Base-by-base conservation (phyloP, 2,329 filamentous ascomycete genomes). In the Myotisia sp. region DNA sequence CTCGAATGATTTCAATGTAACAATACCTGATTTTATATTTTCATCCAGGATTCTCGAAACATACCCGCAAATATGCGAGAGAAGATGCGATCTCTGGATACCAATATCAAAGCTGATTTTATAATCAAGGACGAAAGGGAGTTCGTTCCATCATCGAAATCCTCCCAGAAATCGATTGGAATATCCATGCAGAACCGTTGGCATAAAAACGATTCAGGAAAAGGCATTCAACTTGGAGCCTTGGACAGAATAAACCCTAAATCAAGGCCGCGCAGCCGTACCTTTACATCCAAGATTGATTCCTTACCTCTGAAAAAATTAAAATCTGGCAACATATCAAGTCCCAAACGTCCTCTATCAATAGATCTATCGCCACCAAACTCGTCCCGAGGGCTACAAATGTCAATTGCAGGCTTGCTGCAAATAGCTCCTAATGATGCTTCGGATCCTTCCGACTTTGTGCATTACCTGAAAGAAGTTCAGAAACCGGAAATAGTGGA, bases 101-200 rank as follows among this genome's bases (percentile, higher is more conserved):
- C 83, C 44, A 79, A 81, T 22, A 86, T 95, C 63, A 98, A 98
- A 60, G 82, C 85, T 52, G 86, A 95, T 51, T 92, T 98, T 48
- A 85, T 95, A 47, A 77, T 79, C 34, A 86, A 92, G 54, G 82
- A 81, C 23, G 29, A 41, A 19, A 76, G 68, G 57, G 63, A 52
- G 49, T 59, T 53, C 50, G 63, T 47, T 54, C 63, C 49, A 28
- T 44, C 50, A 4, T 40, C 33, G n/a, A 12, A 13, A 10, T 29
- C 27, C 7, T 29, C 26, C 12, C 27, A 23, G 5, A 36, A 36
- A 26, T 29, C 50, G 23, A 43, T 45, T 8, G 33, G 33, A 2
- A 22, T 30, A 5, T 29, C 26, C 16, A 27, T 22, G 13, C 19
- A 34, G 8, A 17, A 34, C 17, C 29, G 62, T 57, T 54, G 56